phyloP scores from a whole-genome alignment of 106 monocot genomes.

The Apostasia shenzhenica region DNA sequence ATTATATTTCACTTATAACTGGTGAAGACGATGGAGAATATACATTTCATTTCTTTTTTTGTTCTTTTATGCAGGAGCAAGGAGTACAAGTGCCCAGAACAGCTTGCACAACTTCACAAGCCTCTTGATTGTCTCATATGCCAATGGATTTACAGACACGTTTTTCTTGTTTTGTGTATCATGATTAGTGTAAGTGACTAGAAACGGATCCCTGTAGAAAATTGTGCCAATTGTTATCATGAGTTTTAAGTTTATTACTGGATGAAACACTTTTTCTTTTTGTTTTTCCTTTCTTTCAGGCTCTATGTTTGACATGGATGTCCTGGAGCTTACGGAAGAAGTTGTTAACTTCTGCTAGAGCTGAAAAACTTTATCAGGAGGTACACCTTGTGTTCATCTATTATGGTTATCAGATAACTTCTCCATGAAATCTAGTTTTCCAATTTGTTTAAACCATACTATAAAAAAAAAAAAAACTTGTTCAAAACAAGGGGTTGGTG shows the following conservation, averaged over 20 bases:
- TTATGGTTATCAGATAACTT: too few species aligned
- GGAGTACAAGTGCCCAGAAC: conserved; percentile 64
- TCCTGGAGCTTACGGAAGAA: conserved; percentile 23
- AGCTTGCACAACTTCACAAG: conserved; percentile 43
- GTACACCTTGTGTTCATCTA: conserved; percentile 10
- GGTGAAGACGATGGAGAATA: neutral
- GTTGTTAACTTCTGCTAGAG: conserved; percentile 26
- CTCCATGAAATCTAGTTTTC: too few species aligned
- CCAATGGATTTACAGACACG: conserved; percentile 49
- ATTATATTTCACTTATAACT: neutral
- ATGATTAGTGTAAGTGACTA: conserved; percentile 34
- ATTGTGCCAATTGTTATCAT: neutral
- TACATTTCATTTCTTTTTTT: neutral
- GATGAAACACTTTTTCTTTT: neutral
- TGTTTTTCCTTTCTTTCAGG: conserved; percentile 19
- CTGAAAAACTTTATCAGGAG: conserved; percentile 72
- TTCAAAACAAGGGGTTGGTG: too few species aligned
- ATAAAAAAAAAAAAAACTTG: too few species aligned
- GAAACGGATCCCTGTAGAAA: neutral
- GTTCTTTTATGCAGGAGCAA: conserved; percentile 23
- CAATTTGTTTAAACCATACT: too few species aligned
- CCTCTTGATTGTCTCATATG: conserved; percentile 33
- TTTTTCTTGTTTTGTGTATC: conserved; percentile 23
- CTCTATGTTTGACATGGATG: conserved; percentile 21
- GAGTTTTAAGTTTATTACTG: neutral